Evolutionary conservation across 805 yeast genomes (phyloP).

Genomic region (Candida germanica): DNA sequence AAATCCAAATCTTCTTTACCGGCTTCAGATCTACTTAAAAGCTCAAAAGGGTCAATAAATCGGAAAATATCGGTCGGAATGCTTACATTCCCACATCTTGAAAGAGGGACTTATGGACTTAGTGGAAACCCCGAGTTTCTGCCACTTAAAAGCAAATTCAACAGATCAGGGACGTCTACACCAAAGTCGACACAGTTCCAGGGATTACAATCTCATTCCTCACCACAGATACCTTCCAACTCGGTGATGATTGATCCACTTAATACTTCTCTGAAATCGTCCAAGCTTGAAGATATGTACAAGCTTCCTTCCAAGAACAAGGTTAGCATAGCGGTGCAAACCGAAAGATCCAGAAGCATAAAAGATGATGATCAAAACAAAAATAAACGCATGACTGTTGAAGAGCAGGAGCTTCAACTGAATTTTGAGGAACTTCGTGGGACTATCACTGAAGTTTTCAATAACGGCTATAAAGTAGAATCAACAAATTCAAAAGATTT

Average conservation of each 20-base stretch:
- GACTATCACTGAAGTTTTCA: not conserved
- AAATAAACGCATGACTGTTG: no score
- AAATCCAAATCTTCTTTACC: not conserved
- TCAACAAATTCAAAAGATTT: not conserved
- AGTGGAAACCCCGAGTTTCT: not conserved
- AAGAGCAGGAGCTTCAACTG: constrained; percentile 1
- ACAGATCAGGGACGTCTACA: not conserved
- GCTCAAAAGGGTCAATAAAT: not conserved
- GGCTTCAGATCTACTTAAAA: no score
- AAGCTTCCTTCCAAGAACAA: not conserved
- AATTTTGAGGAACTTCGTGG: constrained; percentile 3
- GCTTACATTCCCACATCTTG: constrained; percentile 7
- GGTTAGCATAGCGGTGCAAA: not conserved
- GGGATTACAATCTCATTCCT: no score
- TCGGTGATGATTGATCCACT: not conserved
- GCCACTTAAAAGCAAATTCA: not conserved
- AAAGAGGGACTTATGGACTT: not conserved
- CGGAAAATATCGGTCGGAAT: constrained; percentile 1
- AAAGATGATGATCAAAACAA: no score
- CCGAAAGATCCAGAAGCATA: not conserved
- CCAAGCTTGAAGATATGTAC: not conserved
- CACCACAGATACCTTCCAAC: not conserved
- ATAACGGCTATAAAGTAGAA: not conserved
- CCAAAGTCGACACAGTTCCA: no score
- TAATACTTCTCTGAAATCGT: not conserved